phyloP scores from a whole-genome alignment of 1,139 yeast species.

The Candida tropicalis region DNA sequence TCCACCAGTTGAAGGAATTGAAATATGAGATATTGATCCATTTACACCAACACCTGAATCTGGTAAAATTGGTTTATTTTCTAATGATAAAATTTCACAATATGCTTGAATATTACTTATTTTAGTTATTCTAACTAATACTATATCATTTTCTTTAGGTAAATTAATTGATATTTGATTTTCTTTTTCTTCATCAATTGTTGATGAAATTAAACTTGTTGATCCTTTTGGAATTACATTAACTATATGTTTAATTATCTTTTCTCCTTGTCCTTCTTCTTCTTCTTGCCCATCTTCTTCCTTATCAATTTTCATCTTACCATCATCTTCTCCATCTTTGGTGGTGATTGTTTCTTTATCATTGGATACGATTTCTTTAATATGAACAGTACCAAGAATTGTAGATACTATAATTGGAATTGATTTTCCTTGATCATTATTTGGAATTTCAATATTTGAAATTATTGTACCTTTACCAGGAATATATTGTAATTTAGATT shows the following conservation, averaged over 20 bases:
- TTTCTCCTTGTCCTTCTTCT: constrained; percentile 14
- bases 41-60: constrained; percentile 72
- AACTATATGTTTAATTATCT: constrained; percentile 23
- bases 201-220: neutral
- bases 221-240: constrained; percentile 30
- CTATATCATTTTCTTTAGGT: constrained; percentile 86
- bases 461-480: constrained; percentile 45
- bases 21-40: constrained; percentile 49
- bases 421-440: constrained; percentile 23
- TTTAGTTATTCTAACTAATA: constrained; percentile 73
- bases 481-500: constrained; percentile 23
- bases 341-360: neutral
- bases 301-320: constrained; percentile 6
- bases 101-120: constrained; percentile 71
- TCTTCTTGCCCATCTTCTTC: neutral
- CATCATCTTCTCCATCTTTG: constrained; percentile 20
- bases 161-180: constrained; percentile 47
- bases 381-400: constrained; percentile 59
- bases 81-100: constrained; percentile 83
- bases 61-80: constrained; percentile 57
- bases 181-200: neutral
- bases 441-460: constrained; percentile 33
- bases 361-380: constrained; percentile 23
- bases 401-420: constrained; percentile 66
- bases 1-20: constrained; percentile 56